Base-by-base conservation (phyloP, 495 filamentous ascomycete species). In the Hyaloscypha hepaticicola region DNA sequence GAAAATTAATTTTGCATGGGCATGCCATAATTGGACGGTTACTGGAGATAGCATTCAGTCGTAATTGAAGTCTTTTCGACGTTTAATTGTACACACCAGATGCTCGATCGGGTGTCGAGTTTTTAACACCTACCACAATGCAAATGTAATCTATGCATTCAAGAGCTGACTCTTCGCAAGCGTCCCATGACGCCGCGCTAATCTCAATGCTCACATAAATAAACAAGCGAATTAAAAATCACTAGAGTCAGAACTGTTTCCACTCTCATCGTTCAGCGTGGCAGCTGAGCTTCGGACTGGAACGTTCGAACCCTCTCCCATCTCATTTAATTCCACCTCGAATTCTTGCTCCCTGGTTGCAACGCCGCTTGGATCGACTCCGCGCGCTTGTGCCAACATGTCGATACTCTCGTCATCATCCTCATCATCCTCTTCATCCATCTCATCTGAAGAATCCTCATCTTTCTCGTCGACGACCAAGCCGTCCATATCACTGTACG, bases 201-300 rank as follows among this genome's bases (percentile, higher is more conserved):
- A 56, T 31, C 19, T 16, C 38, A 45, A 19, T 45, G 38, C 38
- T 45, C 38, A 45, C 38, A 19, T 14, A 19, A n/a, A 45, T 11
- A 4, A 4, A 19, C 9, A 45, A 45, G 19, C 16, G 19, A 45
- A 45, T 45, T 16, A 45, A 45, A 9, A 45, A 45, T 45, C 38
- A 45, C 38, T 45, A 45, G 38, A 45, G 38, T 16, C 6, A 16
- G 38, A 45, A 16, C 38, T 3, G 1, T 8, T 45, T 5, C 74
- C 77, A 64, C 78, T 82, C 41, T 75, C 75, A 29, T 73, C 77
- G 56, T 77, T 76, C 11, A 77, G 74, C 24, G 80, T 82, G 3
- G 77, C 78, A 26, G 69, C 78, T 22, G 76, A 79, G 55, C 79
- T 80, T 22, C 72, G 77, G 19, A 77, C 68, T 67, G 9, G 73